These are phyloP conservation scores for Suillus bovinus DNA, from an alignment of 768 basidiomycete genomes.

Conservation along the genomic window DNA sequence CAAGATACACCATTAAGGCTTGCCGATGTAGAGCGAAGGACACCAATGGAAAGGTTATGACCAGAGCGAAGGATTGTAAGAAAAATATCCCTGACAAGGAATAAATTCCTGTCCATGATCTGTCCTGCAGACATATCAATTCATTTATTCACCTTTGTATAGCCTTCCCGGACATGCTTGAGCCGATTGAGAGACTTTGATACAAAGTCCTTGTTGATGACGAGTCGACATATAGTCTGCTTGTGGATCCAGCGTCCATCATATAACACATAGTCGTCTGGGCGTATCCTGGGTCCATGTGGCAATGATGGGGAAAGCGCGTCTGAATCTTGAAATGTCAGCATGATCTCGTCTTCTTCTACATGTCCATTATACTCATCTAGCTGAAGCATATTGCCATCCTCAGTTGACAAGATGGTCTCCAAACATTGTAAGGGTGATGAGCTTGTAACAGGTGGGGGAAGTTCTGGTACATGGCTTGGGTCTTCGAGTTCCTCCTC, in stretches of 20 bases:
- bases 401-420: too few species aligned
- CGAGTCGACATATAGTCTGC: not conserved
- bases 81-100: not conserved
- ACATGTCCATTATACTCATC: too few species aligned
- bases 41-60: not conserved
- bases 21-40: not conserved
- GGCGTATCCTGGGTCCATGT: not conserved
- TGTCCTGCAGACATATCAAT: not conserved
- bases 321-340: too few species aligned
- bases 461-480: too few species aligned
- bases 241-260: constrained; percentile 4
- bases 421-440: too few species aligned
- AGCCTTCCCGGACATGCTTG: not conserved
- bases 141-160: not conserved
- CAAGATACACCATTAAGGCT: too few species aligned
- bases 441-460: too few species aligned
- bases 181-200: not conserved
- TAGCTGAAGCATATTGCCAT: too few species aligned
- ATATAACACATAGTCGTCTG: not conserved
- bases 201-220: too few species aligned
- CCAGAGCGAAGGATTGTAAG: not conserved
- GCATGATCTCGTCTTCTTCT: too few species aligned
- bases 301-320: too few species aligned
- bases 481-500: too few species aligned
- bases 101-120: not conserved